Evolutionary conservation across 192 early-diverging fungal genomes (phyloP), one percentile per base, ranked within the genome.

Genomic region (Coemansia biformis): DNA sequence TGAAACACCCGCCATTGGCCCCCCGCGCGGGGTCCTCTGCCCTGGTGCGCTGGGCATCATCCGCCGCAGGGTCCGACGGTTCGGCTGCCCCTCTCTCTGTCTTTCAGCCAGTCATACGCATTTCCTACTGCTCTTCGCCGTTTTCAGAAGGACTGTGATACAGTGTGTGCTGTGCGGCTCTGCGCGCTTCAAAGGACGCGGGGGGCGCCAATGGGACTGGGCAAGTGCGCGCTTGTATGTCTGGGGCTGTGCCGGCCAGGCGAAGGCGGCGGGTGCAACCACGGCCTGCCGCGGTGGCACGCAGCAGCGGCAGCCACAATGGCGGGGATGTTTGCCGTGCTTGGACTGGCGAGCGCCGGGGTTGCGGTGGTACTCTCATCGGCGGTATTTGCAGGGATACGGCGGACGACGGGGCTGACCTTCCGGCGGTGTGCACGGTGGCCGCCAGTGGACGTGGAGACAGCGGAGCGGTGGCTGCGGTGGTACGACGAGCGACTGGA

Each of bases 361-460:
- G 3, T 66, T 3, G 13, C 44, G 2, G 34, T 31, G 0, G 32
- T 42, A 3, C 15, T 54, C 7, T 54, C 54, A 8, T 70, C 66
- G 9, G 41, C 51, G 0, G 43, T 70, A 5, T 41, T 70, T 21
- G 66, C 66, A 1, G 66, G 54, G 4, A 48, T 63, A 4, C 66
- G 66, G 14, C 54, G 66, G 6, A 46, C 54, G 6, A 70, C 66
- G 3, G 66, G 66, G 0, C 54, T 70, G 8, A 70, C 66, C 7
- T 42, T 70, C 18, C 38, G 48, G 6, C 57, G 48, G 8, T 40
- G 28, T 21, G 26, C 43, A n/a, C 1, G n/a, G 2, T 61, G 58
- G 48, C 53, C 57, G 5, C 29, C 58, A 2, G 36, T 70, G 11
- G 31, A 57, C 35, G 30, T 41, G 24, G 11, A 43, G 18, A 48